phyloP scores from a whole-genome alignment of 2,329 filamentous ascomycete genomes.

The Cytospora schulzeri region DNA sequence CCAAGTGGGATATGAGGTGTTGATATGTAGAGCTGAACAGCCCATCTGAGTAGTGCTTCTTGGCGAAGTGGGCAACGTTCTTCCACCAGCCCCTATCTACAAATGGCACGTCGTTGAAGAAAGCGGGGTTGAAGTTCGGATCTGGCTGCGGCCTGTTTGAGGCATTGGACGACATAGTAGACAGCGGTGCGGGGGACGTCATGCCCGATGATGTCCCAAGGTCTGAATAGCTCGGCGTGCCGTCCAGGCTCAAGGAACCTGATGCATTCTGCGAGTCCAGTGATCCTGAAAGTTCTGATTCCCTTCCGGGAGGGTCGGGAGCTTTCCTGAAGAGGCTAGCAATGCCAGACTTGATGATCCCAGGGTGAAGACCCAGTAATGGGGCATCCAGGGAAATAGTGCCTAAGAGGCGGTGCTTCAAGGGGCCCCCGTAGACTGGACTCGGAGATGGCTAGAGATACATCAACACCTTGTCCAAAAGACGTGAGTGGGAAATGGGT shows the following conservation, averaged over 20 bases:
- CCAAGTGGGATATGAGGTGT: slow-evolving; percentile 77
- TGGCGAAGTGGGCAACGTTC: slow-evolving; percentile 72
- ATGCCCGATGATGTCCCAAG: slow-evolving; percentile 24
- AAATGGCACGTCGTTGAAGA: slow-evolving; percentile 72
- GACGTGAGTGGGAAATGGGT: not conserved
- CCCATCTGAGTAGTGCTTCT: slow-evolving; percentile 74
- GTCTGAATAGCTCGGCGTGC: slow-evolving; percentile 29
- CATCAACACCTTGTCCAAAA: not conserved
- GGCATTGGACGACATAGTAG: slow-evolving; percentile 26
- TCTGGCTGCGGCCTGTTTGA: slow-evolving; percentile 40
- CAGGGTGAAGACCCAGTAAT: slow-evolving; percentile 85
- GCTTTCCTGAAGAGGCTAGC: slow-evolving; percentile 70
- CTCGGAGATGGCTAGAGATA: slow-evolving; percentile 38
- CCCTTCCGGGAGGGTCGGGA: slow-evolving; percentile 36
- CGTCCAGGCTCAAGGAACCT: slow-evolving; percentile 31
- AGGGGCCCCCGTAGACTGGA: slow-evolving; percentile 42
- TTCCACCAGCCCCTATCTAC: slow-evolving; percentile 70
- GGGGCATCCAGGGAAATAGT: slow-evolving; percentile 83
- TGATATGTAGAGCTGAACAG: slow-evolving; percentile 70
- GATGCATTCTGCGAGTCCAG: slow-evolving; percentile 27
- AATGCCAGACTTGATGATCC: slow-evolving; percentile 80
- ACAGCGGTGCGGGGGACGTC: slow-evolving; percentile 27
- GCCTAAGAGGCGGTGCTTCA: slow-evolving; percentile 77
- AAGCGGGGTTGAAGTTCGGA: slow-evolving; percentile 75
- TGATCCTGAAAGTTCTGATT: slow-evolving; percentile 29